Evolutionary conservation across 2,329 filamentous ascomycete genomes (phyloP).

Genomic region (Coleophoma eucalyptorum): DNA sequence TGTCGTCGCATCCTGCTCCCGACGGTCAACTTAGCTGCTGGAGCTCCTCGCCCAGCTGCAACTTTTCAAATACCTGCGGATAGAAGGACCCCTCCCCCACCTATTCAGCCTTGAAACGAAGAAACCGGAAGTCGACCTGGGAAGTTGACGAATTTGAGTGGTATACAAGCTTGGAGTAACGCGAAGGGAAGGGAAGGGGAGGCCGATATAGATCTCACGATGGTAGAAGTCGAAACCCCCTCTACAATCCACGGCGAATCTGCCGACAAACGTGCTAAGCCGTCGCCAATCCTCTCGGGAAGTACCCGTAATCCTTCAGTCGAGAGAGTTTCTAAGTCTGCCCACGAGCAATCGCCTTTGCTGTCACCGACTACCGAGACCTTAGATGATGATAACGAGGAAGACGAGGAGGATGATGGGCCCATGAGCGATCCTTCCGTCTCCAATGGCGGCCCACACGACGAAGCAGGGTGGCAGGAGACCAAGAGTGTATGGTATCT

Average conservation of each 20-base stretch:
- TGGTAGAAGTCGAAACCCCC: constrained; percentile 11
- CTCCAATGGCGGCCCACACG: constrained; percentile 36
- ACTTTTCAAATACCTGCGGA: background rate
- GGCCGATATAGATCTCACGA: background rate
- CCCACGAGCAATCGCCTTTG: constrained; percentile 45
- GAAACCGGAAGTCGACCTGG: background rate
- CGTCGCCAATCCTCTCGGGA: constrained; percentile 2
- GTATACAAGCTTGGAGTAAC: background rate
- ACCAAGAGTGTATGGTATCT: constrained; percentile 85
- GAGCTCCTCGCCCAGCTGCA: background rate
- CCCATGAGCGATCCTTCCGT: constrained; percentile 18
- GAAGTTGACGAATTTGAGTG: too few relatives aligned
- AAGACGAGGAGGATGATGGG: constrained; percentile 29
- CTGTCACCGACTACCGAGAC: constrained; percentile 35
- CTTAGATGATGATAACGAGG: constrained; percentile 31
- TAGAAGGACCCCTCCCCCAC: too few relatives aligned
- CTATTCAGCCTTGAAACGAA: background rate
- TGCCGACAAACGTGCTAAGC: constrained; percentile 1
- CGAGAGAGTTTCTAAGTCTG: constrained; percentile 18
- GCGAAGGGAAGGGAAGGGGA: background rate
- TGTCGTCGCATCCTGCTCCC: too few relatives aligned
- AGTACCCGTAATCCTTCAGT: constrained; percentile 13
- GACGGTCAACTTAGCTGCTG: background rate
- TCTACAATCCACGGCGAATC: constrained; percentile 3
- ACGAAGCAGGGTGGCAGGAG: constrained; percentile 45